A percentile compares a stretch with the other conserved stretches of the same genome.
Conservation (phyloP, 2,329 filamentous ascomycete genomes). For the Emericellopsis cladophorae region DNA sequence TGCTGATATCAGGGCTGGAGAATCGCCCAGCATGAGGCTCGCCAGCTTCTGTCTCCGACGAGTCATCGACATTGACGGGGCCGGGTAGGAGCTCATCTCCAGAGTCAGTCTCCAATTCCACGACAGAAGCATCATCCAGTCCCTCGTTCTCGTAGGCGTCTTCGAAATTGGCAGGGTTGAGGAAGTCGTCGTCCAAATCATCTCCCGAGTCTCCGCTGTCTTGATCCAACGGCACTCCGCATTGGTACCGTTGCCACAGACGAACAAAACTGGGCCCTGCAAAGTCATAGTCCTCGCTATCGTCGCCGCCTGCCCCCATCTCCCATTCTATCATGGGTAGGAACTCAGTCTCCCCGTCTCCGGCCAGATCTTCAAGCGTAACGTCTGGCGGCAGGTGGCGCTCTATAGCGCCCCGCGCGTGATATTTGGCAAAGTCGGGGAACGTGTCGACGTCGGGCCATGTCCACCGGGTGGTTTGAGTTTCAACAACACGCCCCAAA, state of each 20-base stretch:
- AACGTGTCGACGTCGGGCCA: background rate
- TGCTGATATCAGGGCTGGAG: conserved; percentile 1
- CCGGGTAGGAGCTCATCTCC: background rate
- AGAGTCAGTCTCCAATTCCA: background rate
- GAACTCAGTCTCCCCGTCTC: too few species aligned
- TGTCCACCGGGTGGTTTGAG: too few species aligned
- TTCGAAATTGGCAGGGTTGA: background rate
- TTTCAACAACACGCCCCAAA: too few species aligned
- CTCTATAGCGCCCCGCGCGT: background rate
- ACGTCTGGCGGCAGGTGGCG: too few species aligned
- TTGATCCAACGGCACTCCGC: background rate
- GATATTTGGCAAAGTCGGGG: conserved; percentile 2
- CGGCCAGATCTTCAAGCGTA: too few species aligned
- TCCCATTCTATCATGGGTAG: too few species aligned
- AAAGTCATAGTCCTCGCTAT: background rate
- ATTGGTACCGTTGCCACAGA: background rate
- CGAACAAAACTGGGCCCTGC: background rate
- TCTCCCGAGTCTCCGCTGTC: background rate
- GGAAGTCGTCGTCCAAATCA: background rate
- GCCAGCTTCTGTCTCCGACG: background rate
- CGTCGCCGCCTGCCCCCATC: too few species aligned
- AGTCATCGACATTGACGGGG: background rate
- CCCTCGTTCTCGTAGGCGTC: conserved; percentile 6
- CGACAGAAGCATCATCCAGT: conserved; percentile 4
- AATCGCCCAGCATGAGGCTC: background rate